These are phyloP conservation scores for Hamigera avellanea DNA, from an alignment of 495 filamentous ascomycete species.

Conservation along the genomic window DNA sequence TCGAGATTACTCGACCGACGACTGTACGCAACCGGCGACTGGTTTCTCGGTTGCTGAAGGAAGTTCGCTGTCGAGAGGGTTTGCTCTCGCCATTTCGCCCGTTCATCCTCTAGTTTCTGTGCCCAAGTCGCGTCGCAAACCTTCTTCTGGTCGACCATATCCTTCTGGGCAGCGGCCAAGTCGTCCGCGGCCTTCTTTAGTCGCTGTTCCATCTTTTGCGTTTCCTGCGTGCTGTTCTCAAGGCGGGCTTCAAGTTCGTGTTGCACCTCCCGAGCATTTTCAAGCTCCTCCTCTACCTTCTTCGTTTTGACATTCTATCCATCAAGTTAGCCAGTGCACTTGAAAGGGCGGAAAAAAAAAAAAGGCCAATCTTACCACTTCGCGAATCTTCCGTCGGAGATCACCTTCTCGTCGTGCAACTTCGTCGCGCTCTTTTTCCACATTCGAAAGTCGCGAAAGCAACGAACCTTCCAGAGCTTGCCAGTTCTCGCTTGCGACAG, in stretches of 20 bases:
- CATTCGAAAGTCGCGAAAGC: conserved; percentile 53
- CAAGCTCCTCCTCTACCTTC: conserved; percentile 72
- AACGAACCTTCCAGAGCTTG: conserved; percentile 84
- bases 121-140: conserved; percentile 48
- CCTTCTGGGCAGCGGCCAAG: conserved; percentile 42
- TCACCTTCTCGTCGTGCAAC: conserved; percentile 72
- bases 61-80: conserved; percentile 19
- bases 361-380: conserved; percentile 47
- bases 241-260: conserved; percentile 47
- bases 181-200: conserved; percentile 56
- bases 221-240: conserved; percentile 46
- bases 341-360: neutral
- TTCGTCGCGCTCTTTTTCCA: conserved; percentile 89
- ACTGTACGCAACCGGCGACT: conserved; percentile 35
- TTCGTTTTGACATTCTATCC: conserved; percentile 60
- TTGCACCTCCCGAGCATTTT: conserved; percentile 52
- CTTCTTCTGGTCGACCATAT: conserved; percentile 62
- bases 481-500: conserved; percentile 93
- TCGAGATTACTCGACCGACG: conserved; percentile 35
- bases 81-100: conserved; percentile 61
- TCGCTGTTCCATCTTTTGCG: conserved; percentile 50
- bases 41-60: conserved; percentile 34
- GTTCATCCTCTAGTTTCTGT: conserved; percentile 60
- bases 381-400: conserved; percentile 72
- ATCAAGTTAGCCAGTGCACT: conserved; percentile 7